Evolutionary conservation across 2,329 filamentous ascomycete species (phyloP), one percentile per base, ranked within the genome.

Genomic region (Sporothrix phasma): DNA sequence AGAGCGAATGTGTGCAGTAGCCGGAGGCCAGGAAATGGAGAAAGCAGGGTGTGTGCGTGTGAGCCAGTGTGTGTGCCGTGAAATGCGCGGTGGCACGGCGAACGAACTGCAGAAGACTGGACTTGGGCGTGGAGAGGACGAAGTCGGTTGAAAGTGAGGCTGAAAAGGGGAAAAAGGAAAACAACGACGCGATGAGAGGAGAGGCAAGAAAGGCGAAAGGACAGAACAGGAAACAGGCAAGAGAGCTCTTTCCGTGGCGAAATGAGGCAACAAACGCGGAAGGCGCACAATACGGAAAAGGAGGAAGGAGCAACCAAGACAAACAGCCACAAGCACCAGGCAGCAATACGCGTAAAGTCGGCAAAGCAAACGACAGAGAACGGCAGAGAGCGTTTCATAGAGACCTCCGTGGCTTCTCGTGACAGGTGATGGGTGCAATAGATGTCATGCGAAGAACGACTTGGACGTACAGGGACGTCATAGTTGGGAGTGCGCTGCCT

Each of bases 1-100:
- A 39, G 51, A 39, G 31, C 31, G 31, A 43, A 37, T 47, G 46
- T 17, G 26, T 66, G 65, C 64, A 68, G 66, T 64, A 68, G 66
- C 34, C 29, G 19, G 53, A 66, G 51, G 66, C 67, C 67, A 34
- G 64, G 49, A 56, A 62, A 68, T 66, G 67, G 67, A 67, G 66
- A 65, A 37, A 31, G 41, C 59, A 54, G 60, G 64, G 60, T 49
- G 15, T 15, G 10, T 13, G 6, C 10, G 37, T 39, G 15, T n/a
- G 39, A 5, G 39, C 17, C 15, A 17, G 39, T n/a, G 26, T 22
- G 61, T 24, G 47, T 41, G 19, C 10, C 10, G 37, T 10, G 19
- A 10, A 43, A 45, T 29, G 26, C 7, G 37, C 19, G 39, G 54
- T 43, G 37, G 46, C 26, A 51, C 37, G 26, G 19, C 13, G 22